Conservation (phyloP, 345 rosid genomes). For the Brassica cretica region DNA sequence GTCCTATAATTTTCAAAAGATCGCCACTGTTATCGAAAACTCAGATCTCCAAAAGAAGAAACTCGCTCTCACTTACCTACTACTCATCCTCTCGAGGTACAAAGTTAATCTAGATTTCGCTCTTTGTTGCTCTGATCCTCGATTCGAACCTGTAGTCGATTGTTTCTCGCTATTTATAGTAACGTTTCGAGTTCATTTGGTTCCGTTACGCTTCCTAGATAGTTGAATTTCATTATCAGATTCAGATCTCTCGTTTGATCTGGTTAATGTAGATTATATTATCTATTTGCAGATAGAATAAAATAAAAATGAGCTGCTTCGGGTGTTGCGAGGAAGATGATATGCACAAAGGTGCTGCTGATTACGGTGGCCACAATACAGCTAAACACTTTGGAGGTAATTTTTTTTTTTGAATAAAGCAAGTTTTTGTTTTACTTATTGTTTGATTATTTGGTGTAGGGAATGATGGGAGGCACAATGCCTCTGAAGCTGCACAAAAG, state of each 20-base stretch:
- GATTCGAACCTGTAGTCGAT: not conserved
- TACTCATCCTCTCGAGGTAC: not conserved
- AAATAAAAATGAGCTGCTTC: conserved; percentile 74
- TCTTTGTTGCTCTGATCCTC: not conserved
- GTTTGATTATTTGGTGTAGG: conserved; percentile 35
- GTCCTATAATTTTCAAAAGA: conserved; percentile 18
- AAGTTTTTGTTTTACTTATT: not conserved
- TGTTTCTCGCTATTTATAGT: not conserved
- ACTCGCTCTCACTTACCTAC: not conserved
- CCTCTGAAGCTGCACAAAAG: conserved; percentile 58
- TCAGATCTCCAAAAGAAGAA: conserved; percentile 21
- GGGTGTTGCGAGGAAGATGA: conserved; percentile 81
- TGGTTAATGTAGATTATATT: not conserved
- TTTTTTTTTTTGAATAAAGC: not conserved
- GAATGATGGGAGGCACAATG: conserved; percentile 45
- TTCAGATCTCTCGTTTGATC: not conserved
- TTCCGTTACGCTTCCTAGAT: not conserved
- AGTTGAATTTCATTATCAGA: not conserved
- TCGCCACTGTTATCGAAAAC: conserved; percentile 1
- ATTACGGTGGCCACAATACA: conserved; percentile 59
- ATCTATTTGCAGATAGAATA: too few species aligned
- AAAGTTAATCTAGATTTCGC: not conserved
- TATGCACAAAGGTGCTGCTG: conserved; percentile 61
- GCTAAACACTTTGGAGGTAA: conserved; percentile 68
- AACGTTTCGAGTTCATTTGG: not conserved